A percentile compares a stretch with the other conserved stretches of the same genome.
Conservation (phyloP, 257 asterid species). For the Linderniella brevidens region DNA sequence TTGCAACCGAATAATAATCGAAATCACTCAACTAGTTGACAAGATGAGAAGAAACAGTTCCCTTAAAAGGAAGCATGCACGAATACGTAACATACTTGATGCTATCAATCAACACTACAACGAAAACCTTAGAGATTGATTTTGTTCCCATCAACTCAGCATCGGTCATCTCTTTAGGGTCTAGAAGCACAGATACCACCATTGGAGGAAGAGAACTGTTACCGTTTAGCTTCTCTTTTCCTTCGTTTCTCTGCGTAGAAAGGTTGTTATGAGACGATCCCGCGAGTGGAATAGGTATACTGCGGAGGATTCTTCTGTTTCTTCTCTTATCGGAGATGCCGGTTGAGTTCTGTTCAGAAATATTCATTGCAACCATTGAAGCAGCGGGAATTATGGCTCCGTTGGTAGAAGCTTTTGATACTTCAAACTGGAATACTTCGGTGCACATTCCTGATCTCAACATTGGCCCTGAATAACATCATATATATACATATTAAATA, state of each 20-base stretch:
- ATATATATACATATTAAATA: neutral
- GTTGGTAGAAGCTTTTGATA: slow-evolving; percentile 38
- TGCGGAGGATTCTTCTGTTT: slow-evolving; percentile 61
- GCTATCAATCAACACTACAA: slow-evolving; percentile 75
- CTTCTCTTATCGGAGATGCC: slow-evolving; percentile 30
- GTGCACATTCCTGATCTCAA: slow-evolving; percentile 88
- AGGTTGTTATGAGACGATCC: slow-evolving; percentile 42
- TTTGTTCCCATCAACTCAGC: slow-evolving; percentile 61
- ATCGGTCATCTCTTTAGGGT: slow-evolving; percentile 77
- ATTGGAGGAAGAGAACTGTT: slow-evolving; percentile 42
- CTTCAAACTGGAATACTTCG: slow-evolving; percentile 93
- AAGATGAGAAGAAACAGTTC: slow-evolving; percentile 27
- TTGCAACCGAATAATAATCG: no score
- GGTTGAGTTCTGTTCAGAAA: slow-evolving; percentile 28
- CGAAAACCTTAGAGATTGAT: slow-evolving; percentile 64
- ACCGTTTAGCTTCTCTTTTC: slow-evolving; percentile 26
- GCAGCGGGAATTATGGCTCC: slow-evolving; percentile 63
- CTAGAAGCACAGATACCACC: slow-evolving; percentile 91
- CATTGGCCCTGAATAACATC: slow-evolving; percentile 59
- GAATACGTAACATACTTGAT: slow-evolving; percentile 93
- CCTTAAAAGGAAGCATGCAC: slow-evolving; percentile 82
- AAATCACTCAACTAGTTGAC: no score
- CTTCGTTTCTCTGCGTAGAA: slow-evolving; percentile 21
- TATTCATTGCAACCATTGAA: slow-evolving; percentile 25
- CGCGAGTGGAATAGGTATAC: slow-evolving; percentile 26